Evolutionary conservation across 768 basidiomycete species (phyloP), one percentile per base, ranked within the genome.

Genomic region (Russula sp.): DNA sequence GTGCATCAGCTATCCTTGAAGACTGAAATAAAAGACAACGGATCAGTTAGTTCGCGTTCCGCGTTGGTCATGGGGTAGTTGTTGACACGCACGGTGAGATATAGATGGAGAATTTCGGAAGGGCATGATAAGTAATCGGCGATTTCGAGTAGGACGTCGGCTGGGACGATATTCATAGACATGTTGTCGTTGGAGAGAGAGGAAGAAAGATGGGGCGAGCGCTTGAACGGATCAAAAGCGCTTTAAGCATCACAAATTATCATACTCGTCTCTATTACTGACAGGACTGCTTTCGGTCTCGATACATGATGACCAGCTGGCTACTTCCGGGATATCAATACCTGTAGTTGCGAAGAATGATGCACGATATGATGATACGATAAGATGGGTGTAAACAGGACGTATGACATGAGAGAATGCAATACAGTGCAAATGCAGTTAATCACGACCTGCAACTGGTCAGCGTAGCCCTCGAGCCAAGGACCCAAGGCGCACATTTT

Each of bases 391-490:
- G 18, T 30, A 18, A 16, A 51, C 18, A 7, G 5, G n/a, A 22
- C 20, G 22, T n/a, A 36, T 36, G 3, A 36, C 11, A 36, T n/a
- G n/a, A 8, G 36, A 13, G 7, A 38, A 38, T 34, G n/a, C 26
- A 57, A 38, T 30, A 24, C 20, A 49, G 38, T 51, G n/a, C 50
- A 38, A n/a, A 38, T 28, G 11, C 22, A 22, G 57, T 66, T 61
- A 64, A 84, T 89, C 77, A 89, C 74, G 86, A 87, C 87, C 87
- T 89, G 83, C 81, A 81, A 79, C 78, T 76, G 81, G 79, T 89
- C 82, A 89, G 87, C 77, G 77, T 78, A 74, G 73, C 74, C 76
- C 76, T 59, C 55, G 9, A 68, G 67, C 71, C 75, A 75, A 71
- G 68, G 72, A 71, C 67, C 22, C 72, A 49, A 63, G 67, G 87